These are phyloP conservation scores for Amorphotheca resinae DNA, from an alignment of 495 filamentous ascomycete species.

Conservation along the genomic window DNA sequence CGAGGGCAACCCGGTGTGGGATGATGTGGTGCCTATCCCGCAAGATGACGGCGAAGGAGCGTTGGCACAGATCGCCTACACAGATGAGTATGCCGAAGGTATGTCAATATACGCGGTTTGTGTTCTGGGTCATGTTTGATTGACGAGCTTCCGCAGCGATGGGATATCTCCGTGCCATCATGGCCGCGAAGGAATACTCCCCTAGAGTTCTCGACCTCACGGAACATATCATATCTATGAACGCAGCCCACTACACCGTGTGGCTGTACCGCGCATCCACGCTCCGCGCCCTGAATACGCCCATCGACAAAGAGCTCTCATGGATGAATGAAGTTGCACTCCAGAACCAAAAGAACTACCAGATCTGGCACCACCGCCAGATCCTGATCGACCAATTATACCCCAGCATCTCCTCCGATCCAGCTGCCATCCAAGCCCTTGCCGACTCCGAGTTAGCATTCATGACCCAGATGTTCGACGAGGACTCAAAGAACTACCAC, in stretches of 20 bases:
- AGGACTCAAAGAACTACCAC: conserved; percentile 95
- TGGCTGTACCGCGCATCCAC: conserved; percentile 88
- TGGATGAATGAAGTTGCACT: conserved; percentile 80
- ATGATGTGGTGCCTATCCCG: conserved; percentile 69
- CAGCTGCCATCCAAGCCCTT: conserved; percentile 22
- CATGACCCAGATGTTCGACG: conserved; percentile 64
- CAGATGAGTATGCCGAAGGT: conserved; percentile 73
- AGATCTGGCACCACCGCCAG: conserved; percentile 97
- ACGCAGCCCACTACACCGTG: conserved; percentile 95
- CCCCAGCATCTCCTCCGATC: conserved; percentile 35
- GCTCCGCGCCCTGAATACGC: conserved; percentile 50
- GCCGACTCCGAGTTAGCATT: conserved; percentile 54
- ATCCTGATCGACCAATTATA: conserved; percentile 59
- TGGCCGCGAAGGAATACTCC: conserved; percentile 76
- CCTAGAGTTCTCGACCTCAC: conserved; percentile 72
- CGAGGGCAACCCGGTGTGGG: conserved; percentile 62
- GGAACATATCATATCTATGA: conserved; percentile 76
- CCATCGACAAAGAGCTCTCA: conserved; percentile 58
- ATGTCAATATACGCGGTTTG: conserved; percentile 26
- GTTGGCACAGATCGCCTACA: conserved; percentile 81
- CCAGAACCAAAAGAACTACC: conserved; percentile 88
- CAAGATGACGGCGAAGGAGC: conserved; percentile 71
- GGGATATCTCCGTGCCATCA: conserved; percentile 84
- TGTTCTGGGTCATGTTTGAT: not conserved
- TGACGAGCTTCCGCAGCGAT: conserved; percentile 27